Evolutionary conservation across 2,329 filamentous ascomycete species (phyloP).

Genomic region (Ophiosphaerella korrae): DNA sequence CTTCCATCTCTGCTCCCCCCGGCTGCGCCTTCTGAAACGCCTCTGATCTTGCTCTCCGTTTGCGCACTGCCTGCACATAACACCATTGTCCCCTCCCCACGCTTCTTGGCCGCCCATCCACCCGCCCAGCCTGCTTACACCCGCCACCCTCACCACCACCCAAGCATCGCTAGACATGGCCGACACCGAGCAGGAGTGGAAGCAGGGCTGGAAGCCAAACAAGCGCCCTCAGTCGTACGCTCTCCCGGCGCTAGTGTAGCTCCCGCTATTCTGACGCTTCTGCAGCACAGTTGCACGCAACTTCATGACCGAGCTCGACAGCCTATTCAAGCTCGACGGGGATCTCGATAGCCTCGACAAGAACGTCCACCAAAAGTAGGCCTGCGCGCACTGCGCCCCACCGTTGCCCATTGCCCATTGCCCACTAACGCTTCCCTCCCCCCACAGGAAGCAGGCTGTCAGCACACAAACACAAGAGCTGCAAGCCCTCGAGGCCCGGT

Average conservation of each 20-base stretch:
- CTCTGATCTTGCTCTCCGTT: constrained; percentile 22
- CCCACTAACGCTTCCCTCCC: not conserved
- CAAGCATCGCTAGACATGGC: constrained; percentile 28
- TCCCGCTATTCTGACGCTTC: constrained; percentile 35
- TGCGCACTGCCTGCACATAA: constrained; percentile 12
- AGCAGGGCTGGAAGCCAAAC: constrained; percentile 80
- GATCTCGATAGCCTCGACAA: constrained; percentile 74
- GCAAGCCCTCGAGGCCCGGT: constrained; percentile 79
- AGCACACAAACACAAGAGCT: constrained; percentile 77
- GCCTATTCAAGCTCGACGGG: constrained; percentile 86
- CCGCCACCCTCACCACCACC: constrained; percentile 14
- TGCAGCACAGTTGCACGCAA: constrained; percentile 81
- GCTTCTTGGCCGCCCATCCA: not conserved
- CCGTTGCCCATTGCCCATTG: too few species aligned
- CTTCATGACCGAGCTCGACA: constrained; percentile 84
- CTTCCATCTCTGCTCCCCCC: constrained; percentile 11
- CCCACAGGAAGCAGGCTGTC: constrained; percentile 76
- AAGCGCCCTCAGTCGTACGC: constrained; percentile 83
- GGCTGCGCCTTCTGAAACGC: constrained; percentile 32
- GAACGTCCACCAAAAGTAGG: constrained; percentile 82
- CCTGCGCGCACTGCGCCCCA: not conserved
- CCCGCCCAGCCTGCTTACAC: constrained; percentile 9
- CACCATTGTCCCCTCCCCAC: constrained; percentile 11
- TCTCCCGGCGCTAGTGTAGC: constrained; percentile 28
- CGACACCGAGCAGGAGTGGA: constrained; percentile 51